Evolutionary conservation across 1,284 basidiomycete species (phyloP).

Genomic region (Ceratobasidium papillatum): DNA sequence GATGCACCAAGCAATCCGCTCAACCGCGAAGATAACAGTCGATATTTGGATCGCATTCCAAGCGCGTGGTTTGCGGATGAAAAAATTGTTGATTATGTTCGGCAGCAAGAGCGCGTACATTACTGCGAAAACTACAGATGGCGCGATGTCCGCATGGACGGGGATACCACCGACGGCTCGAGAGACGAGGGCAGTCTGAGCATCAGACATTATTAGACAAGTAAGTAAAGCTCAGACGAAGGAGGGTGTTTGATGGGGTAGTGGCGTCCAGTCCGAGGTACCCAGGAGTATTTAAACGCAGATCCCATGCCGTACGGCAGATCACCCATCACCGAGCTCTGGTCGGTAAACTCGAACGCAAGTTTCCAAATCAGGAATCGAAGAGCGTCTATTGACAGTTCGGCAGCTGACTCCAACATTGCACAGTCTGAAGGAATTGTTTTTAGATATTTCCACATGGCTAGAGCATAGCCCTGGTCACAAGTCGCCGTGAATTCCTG

Average conservation of each 20-base stretch:
- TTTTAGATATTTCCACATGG: no score
- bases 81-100: conserved; percentile 51
- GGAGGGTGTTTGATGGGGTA: background rate
- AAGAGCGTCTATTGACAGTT: background rate
- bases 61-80: conserved; percentile 42
- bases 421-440: background rate
- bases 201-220: background rate
- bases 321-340: background rate
- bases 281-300: background rate
- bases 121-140: conserved; percentile 53
- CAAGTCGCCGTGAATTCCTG: background rate
- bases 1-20: conserved; percentile 35
- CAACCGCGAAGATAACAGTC: conserved; percentile 14
- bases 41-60: conserved; percentile 35
- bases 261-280: background rate
- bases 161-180: conserved; percentile 53
- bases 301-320: background rate
- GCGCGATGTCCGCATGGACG: conserved; percentile 51
- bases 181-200: conserved; percentile 46
- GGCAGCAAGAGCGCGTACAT: conserved; percentile 53
- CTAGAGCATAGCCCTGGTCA: background rate
- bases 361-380: background rate
- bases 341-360: background rate
- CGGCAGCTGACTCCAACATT: background rate
- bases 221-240: background rate